A percentile compares a stretch with the other conserved stretches of the same genome.
phyloP scores from a whole-genome alignment of 2,329 filamentous ascomycete genomes.

The Metarhizium anisopliae region DNA sequence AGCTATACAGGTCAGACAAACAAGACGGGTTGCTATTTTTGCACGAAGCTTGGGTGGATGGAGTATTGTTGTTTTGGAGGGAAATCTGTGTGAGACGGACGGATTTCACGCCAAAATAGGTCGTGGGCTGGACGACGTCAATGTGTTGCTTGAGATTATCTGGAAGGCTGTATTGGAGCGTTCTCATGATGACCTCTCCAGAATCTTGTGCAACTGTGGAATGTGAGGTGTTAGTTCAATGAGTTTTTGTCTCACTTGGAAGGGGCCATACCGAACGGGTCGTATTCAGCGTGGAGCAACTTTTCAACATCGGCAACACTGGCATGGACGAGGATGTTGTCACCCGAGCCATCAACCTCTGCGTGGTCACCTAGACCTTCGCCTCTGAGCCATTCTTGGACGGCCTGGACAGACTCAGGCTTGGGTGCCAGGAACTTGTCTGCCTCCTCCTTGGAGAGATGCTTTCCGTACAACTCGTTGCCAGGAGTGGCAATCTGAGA shows the following conservation, averaged over 20 bases:
- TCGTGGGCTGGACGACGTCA: conserved; percentile 7
- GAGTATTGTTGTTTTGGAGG: background rate
- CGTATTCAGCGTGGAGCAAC: conserved; percentile 2
- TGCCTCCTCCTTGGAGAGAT: conserved; percentile 5
- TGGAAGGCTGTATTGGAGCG: conserved; percentile 5
- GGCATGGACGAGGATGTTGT: conserved; percentile 1
- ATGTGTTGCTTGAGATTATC: conserved; percentile 5
- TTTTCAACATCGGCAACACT: conserved; percentile 3
- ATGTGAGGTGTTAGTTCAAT: background rate
- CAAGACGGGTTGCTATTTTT: background rate
- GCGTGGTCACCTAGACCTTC: background rate
- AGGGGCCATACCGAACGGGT: background rate
- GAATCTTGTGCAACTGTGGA: background rate
- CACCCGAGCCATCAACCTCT: background rate
- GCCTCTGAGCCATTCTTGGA: conserved; percentile 3
- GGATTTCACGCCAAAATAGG: conserved; percentile 5
- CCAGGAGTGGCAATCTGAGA: conserved; percentile 6
- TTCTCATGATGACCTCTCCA: conserved; percentile 2
- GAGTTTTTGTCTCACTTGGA: background rate
- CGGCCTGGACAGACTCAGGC: conserved; percentile 1
- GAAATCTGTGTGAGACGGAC: background rate
- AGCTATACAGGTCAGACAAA: conserved; percentile 3
- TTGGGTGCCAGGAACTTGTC: conserved; percentile 3
- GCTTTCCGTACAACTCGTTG: conserved; percentile 3
- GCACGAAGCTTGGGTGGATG: background rate